Evolutionary conservation across 306 rosid species (phyloP), one percentile per base, ranked within the genome.

Genomic region (Malus sylvestris): DNA sequence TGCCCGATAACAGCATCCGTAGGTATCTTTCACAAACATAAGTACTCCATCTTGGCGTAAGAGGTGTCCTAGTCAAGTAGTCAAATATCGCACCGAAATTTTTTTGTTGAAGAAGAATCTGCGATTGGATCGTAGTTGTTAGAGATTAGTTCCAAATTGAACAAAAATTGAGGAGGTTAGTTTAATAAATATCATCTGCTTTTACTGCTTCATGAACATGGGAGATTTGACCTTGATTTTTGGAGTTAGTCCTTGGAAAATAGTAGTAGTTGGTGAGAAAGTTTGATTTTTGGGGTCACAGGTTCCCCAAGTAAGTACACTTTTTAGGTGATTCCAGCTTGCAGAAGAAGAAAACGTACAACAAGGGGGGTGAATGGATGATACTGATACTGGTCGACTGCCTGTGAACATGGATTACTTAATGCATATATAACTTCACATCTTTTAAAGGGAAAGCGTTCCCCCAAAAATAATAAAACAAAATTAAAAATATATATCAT

Each of bases 311-410:
- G 29, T 49, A 68, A 8, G 38, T 15, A 18, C 59, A 51, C 25
- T 64, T 58, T 55, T 64, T 27, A 29, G 18, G 58, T 5, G 53
- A 65, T 76, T 84, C 82, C 89, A 85, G 84, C 89, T 83, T 77
- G 80, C 81, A 59, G 27, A 61, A 72, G 71, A 63, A 71, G 63
- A 74, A 70, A 64, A 32, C 6, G 35, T 74, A 44, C 70, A 15
- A 72, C 30, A 65, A n/a, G 29, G 4, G 5, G 74, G 45, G 0
- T 38, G 42, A 38, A 38, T 7, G 42, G 10, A 73, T 73, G 83
- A 79, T 82, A 70, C 62, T 55, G 55, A 2, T 14, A 49, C 73
- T 74, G 81, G 85, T 72, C 78, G 77, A 62, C 68, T 45, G 75
- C 79, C 72, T 67, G 64, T 5, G 57, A 22, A 76, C 58, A 40